Evolutionary conservation across 2,329 filamentous ascomycete genomes (phyloP).

Genomic region (Xylariales sp.): DNA sequence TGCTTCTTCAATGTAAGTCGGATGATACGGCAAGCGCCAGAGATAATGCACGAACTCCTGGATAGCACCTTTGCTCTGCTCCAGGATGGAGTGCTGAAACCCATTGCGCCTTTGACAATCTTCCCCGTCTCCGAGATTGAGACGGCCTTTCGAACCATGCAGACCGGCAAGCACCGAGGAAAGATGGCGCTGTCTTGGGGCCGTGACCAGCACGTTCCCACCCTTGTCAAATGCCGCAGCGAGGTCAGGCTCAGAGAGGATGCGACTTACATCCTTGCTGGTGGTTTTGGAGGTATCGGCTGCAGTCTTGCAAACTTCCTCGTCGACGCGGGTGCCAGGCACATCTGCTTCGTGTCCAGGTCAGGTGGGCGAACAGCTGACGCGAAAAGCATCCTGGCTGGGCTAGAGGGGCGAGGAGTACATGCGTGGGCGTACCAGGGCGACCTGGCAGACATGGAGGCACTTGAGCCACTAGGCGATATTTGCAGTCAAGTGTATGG

Average conservation of each 20-base stretch:
- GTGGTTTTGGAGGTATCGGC: slow-evolving; percentile 33
- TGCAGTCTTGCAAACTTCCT: slow-evolving; percentile 28
- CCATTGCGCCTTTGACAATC: neutral
- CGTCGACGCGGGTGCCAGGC: slow-evolving; percentile 27
- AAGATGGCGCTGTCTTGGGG: slow-evolving; percentile 32
- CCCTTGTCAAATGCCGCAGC: too few species aligned
- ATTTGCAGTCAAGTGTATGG: too few species aligned
- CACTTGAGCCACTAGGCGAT: neutral
- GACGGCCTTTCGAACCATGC: slow-evolving; percentile 22
- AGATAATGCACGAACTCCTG: neutral
- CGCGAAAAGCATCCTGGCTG: neutral
- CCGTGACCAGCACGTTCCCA: too few species aligned
- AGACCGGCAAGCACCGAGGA: slow-evolving; percentile 27
- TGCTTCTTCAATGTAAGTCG: slow-evolving; percentile 12
- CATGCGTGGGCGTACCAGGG: neutral
- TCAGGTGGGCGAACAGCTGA: neutral
- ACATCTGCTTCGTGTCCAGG: slow-evolving; percentile 17
- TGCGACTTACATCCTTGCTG: slow-evolving; percentile 29
- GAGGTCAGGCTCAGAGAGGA: neutral
- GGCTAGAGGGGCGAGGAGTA: neutral
- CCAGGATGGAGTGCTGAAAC: neutral
- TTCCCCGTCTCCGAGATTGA: slow-evolving; percentile 12
- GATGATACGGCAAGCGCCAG: neutral
- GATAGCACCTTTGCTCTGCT: neutral
- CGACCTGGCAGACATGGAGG: neutral